Conservation (phyloP, 495 filamentous ascomycete species). For the Cryomyces antarcticus region DNA sequence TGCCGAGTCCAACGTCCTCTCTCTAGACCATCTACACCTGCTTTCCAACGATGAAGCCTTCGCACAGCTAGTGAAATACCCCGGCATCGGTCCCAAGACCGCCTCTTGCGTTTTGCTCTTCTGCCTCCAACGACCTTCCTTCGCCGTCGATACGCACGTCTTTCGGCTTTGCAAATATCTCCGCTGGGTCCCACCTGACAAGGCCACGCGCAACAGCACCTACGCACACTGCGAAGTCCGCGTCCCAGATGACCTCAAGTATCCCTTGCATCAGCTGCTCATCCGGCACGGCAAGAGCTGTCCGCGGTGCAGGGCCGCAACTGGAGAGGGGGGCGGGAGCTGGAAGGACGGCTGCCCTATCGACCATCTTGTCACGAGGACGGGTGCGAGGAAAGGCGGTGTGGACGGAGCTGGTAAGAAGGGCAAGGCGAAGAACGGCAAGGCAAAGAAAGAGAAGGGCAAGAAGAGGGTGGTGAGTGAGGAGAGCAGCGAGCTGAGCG, state of each 20-base stretch:
- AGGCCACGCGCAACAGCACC: slow-evolving; percentile 44
- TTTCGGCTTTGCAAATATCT: slow-evolving; percentile 64
- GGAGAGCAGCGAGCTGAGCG: slow-evolving; percentile 11
- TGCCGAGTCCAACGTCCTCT: slow-evolving; percentile 36
- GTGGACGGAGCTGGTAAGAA: slow-evolving; percentile 5
- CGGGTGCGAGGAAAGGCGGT: slow-evolving; percentile 17
- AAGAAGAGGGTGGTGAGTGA: slow-evolving; percentile 5
- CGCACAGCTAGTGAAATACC: slow-evolving; percentile 49
- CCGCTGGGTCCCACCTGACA: slow-evolving; percentile 53
- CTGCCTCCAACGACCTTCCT: slow-evolving; percentile 24
- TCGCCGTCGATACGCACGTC: slow-evolving; percentile 28
- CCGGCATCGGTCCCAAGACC: slow-evolving; percentile 82
- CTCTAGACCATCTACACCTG: slow-evolving; percentile 58
- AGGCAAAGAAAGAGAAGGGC: slow-evolving; percentile 4
- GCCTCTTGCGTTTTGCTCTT: slow-evolving; percentile 51
- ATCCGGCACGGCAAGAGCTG: slow-evolving; percentile 74
- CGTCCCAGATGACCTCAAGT: slow-evolving; percentile 74
- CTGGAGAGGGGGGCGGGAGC: slow-evolving; percentile 14
- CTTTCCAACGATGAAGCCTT: slow-evolving; percentile 50
- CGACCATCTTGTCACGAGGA: slow-evolving; percentile 22
- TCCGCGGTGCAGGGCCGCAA: slow-evolving; percentile 46
- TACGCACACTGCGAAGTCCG: slow-evolving; percentile 65
- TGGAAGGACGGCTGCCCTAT: slow-evolving; percentile 25
- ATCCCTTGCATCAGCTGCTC: slow-evolving; percentile 69
- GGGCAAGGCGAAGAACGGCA: slow-evolving; percentile 7